Evolutionary conservation across 2,329 filamentous ascomycete genomes (phyloP), one percentile per base, ranked within the genome.

Genomic region (Tolypocladium tundrense): DNA sequence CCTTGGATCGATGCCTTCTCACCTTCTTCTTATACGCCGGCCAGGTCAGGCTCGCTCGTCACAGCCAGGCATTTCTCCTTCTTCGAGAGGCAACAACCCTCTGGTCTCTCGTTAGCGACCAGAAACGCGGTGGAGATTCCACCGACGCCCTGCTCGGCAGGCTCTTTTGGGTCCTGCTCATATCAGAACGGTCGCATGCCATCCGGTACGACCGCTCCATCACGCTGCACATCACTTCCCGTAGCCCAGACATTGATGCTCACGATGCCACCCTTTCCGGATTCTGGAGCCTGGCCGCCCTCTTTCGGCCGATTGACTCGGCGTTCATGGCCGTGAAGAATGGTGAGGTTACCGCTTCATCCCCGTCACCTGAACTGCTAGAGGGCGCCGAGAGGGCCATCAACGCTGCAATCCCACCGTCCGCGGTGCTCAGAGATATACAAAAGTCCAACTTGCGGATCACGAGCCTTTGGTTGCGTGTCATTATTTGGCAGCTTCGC

Each of bases 1-100:
- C 66, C 3, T 65, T 77, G 11, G 70, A 77, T 45, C 68, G 70
- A 40, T 73, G 74, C 14, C 66, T 77, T 6, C 64, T 76, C 13
- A 69, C 70, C 1, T 77, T 77, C 61, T 77, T 77, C 54, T 68
- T 77, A 21, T 77, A 77, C 55, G 73, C 75, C 4, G 77, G 74
- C 50, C 74, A 77, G 53, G 72, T 73, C 1, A 66, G 69, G 13
- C 63, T 76, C 7, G 73, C 71, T 5, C 74, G 76, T 55, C 75
- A 77, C 59, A 74, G 71, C 53, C 74, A 74, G 41, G 73, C 75
- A 0, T 77, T 77, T 24, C 61, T 74, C 21, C 76, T 73, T 50
- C 66, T 78, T 0, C 69, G 75, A n/a, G 74, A 78, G 58, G 71
- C 75, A 1, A 75, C 73, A 1, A 77, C 75, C 0, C 60, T 76